Conservation (phyloP, 306 rosid species). For the Castanea crenata region DNA sequence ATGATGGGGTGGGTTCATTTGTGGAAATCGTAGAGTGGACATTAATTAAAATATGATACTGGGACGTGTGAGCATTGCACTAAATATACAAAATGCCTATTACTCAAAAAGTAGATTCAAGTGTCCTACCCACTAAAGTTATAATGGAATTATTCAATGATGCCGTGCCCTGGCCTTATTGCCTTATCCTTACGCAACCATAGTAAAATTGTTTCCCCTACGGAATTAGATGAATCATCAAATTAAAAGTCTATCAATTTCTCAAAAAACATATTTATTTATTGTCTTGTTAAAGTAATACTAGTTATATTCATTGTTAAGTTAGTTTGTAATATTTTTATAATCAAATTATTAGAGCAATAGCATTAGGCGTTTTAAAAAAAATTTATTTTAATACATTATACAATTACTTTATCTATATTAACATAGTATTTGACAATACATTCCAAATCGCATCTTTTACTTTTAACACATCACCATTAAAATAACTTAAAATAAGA, state of each 20-base stretch:
- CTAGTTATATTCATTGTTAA: no score
- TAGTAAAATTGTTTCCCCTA: neutral
- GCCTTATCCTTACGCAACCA: neutral
- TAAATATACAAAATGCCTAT: conserved; percentile 12
- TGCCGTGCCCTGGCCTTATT: neutral
- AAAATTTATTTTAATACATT: no score
- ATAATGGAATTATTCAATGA: neutral
- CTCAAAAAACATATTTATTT: no score
- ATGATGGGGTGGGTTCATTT: conserved; percentile 13
- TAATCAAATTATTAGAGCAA: no score
- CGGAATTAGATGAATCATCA: neutral
- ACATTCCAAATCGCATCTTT: no score
- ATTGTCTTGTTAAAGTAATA: no score
- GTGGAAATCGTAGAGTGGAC: conserved; percentile 55
- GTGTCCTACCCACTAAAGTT: conserved; percentile 18
- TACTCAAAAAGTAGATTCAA: neutral
- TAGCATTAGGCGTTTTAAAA: no score
- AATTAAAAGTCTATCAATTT: neutral
- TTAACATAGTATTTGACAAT: no score
- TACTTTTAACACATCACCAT: no score
- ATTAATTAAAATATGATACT: conserved; percentile 19
- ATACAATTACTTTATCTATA: no score
- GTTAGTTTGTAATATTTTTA: no score
- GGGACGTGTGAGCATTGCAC: conserved; percentile 26
- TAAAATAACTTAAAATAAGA: no score